Evolutionary conservation across 2,329 filamentous ascomycete genomes (phyloP).

Genomic region (Fusarium ramigenum): DNA sequence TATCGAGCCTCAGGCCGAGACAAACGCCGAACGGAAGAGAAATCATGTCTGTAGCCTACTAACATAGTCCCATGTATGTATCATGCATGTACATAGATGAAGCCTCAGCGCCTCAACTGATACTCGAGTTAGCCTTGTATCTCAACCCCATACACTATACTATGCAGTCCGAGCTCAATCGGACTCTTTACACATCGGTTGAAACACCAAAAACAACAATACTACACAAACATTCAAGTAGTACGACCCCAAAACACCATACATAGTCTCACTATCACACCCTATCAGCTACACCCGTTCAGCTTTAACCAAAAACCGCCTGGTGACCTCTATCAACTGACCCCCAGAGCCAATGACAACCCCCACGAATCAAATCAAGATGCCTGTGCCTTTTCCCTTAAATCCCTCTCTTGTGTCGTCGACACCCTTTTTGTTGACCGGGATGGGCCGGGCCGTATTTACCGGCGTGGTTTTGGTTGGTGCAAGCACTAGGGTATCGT

Average conservation of each 20-base stretch:
- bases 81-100: not conserved
- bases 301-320: conserved; percentile 25
- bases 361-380: conserved; percentile 26
- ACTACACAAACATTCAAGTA: conserved; percentile 1
- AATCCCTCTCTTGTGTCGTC: conserved; percentile 1
- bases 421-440: conserved; percentile 15
- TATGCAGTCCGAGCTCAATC: not conserved
- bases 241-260: conserved; percentile 18
- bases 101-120: conserved; percentile 2
- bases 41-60: not conserved
- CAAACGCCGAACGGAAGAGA: not conserved
- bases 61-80: not conserved
- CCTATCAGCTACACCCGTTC: not conserved
- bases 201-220: not conserved
- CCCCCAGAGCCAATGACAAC: not conserved
- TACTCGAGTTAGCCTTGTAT: not conserved
- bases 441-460: conserved; percentile 35
- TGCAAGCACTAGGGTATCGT: conserved; percentile 4
- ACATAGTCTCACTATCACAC: conserved; percentile 3
- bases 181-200: not conserved
- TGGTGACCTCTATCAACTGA: conserved; percentile 34
- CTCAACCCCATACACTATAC: conserved; percentile 5
- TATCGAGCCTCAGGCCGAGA: not conserved
- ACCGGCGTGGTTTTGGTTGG: conserved; percentile 6
- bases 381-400: not conserved